Base-by-base conservation (phyloP, 1,139 yeast species). In the Petasospora rhodanensis region DNA sequence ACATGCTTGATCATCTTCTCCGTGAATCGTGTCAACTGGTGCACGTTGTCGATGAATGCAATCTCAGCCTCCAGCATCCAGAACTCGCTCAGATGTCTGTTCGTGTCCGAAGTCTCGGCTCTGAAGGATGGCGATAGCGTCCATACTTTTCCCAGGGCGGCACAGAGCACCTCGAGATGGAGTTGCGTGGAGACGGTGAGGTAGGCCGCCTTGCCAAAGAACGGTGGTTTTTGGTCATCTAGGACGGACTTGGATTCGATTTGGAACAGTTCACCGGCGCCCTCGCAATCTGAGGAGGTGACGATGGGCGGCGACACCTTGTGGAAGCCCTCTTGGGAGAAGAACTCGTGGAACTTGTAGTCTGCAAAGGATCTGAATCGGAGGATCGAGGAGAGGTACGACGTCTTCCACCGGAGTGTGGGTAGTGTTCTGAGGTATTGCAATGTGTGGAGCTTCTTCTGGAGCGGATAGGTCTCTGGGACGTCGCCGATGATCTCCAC, bases 51-150 rank as follows among this genome's bases (percentile, higher is more conserved):
- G 3, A 82, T 61, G 55, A 83, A 83, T 11, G 87, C 77, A 19
- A 87, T 57, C 54, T 93, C 99, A 0, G 89, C 95, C 58, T 93
- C 99, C 4, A 91, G 62, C 96, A 93, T 89, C 96, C 97, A 91
- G 58, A 93, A 93, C 56, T 93, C 99, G 42, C 93, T 75, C 42
- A 93, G 61, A 55, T 93, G 99, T 30, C 98, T 70, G 47, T 79
- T 84, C 1, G 99, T 93, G 49, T 86, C 87, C 33, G 95, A 83
- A 32, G 73, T 73, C 53, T 93, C 99, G 0, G 98, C 98, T 41
- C 99, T 66, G 54, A 93, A 93, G 40, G 96, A 86, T 1, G 98
- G 98, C 0, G 89, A 69, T 29, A 91, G 55, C 0, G 94, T 78
- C 95, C 96, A 93, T 0, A 84, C 97, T 26, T 94, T 64, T 29